A percentile compares a stretch with the other conserved stretches of the same genome.
Evolutionary conservation across 2,329 filamentous ascomycete species (phyloP).

Genomic region (Myriangium duriaei): DNA sequence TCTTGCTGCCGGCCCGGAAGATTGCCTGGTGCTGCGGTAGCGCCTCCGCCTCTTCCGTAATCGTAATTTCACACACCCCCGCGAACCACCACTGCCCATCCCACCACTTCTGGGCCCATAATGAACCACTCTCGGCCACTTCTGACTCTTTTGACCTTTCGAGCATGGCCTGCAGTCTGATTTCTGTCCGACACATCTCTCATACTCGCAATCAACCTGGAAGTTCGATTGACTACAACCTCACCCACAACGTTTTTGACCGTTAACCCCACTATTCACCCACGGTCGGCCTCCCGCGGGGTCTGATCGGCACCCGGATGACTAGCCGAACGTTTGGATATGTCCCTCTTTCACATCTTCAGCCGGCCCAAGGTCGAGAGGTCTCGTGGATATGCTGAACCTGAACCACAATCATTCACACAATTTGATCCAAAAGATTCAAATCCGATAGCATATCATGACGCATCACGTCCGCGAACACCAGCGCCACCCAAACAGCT

Average conservation of each 20-base stretch:
- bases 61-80: constrained; percentile 9
- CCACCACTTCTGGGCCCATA: constrained; percentile 8
- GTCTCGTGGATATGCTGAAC: constrained; percentile 33
- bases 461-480: background rate
- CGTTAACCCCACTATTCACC: too few relatives aligned
- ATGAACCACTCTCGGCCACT: too few relatives aligned
- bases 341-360: constrained; percentile 39
- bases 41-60: constrained; percentile 7
- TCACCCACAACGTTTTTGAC: too few relatives aligned
- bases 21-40: constrained; percentile 20
- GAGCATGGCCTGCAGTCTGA: constrained; percentile 4
- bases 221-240: background rate
- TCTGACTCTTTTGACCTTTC: background rate
- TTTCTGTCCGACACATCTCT: too few relatives aligned
- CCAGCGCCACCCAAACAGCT: background rate
- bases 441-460: too few relatives aligned
- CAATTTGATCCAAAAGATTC: too few relatives aligned
- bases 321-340: constrained; percentile 22
- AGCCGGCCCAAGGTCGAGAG: constrained; percentile 37
- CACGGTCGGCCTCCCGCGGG: constrained; percentile 1
- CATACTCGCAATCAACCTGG: background rate
- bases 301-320: constrained; percentile 6
- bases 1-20: constrained; percentile 21
- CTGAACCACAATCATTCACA: constrained; percentile 13
- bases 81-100: constrained; percentile 4